Base-by-base conservation (phyloP, 2,329 filamentous ascomycete species). In the Trichoderma sp. region DNA sequence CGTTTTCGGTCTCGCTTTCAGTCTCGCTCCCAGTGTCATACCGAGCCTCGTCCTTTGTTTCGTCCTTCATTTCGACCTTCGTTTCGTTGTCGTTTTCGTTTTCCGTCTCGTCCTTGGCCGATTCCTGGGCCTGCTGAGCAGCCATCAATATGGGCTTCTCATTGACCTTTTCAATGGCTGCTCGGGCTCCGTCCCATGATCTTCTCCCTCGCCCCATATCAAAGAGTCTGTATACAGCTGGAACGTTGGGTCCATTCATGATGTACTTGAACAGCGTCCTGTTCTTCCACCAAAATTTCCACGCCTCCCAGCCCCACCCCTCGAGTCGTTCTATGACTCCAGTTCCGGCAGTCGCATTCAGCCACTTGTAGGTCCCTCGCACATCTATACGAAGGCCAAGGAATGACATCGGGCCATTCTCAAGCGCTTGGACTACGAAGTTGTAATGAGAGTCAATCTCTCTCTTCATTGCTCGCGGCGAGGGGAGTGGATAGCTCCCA, bases 281-380 rank as follows among this genome's bases (percentile, higher is more conserved):
- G 65, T 84, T 79, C 13, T 71, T 75, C 74, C 79, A 79, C 82
- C 82, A 83, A 37, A 84, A 79, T 71, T 76, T 76, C 83, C 83
- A 84, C 4, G 78, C 80, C 24, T 77, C 75, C 75, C 74, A 77
- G 4, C 77, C 78, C 73, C 79, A 83, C 14, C 79, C 79, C 2
- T 71, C 76, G 5, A 84, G 72, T 6, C 78, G 76, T 57, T 83
- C 79, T 52, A 71, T 75, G 29, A 83, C 76, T 4, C 82, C 79
- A 2, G 81, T 83, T 1, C 83, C 82, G 0, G 82, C 83, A 11
- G 79, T 77, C 40, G 76, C 72, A 72, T 85, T 80, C 60, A 84
- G 72, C 73, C 80, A 84, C 6, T 73, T 69, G 60, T 76, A 77
- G n/a, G 73, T 76, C 16, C 68, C 65, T 47, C 58, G 56, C 16